Evolutionary conservation across 2,329 filamentous ascomycete species (phyloP).

Genomic region (Calonectria pauciramosa): DNA sequence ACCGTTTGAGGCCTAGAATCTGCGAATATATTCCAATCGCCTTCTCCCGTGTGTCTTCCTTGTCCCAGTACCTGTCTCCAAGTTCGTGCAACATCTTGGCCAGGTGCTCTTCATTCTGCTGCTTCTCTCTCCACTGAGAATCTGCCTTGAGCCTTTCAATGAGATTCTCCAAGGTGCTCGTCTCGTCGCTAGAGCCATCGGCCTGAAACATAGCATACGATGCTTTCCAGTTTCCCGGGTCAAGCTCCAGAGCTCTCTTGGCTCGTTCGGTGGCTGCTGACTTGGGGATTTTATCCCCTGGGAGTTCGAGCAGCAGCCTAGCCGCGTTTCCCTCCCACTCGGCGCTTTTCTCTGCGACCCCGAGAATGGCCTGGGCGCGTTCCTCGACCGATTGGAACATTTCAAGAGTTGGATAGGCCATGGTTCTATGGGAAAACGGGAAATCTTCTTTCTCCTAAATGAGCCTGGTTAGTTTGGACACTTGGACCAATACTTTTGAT

Average conservation of each 20-base stretch:
- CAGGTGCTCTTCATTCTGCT: not conserved
- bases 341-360: constrained; percentile 3
- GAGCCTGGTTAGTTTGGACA: not conserved
- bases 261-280: not conserved
- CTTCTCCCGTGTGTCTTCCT: not conserved
- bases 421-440: not conserved
- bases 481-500: not conserved
- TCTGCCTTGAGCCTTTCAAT: constrained; percentile 12
- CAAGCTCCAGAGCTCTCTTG: constrained; percentile 19
- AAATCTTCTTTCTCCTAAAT: not conserved
- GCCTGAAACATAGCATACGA: constrained; percentile 5
- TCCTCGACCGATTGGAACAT: constrained; percentile 14
- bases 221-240: constrained; percentile 10
- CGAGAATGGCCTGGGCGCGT: constrained; percentile 3
- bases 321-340: constrained; percentile 20
- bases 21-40: constrained; percentile 11
- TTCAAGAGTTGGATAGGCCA: not conserved
- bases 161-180: not conserved
- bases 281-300: not conserved
- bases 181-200: not conserved
- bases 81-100: constrained; percentile 12
- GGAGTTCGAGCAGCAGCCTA: not conserved
- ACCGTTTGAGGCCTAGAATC: not conserved
- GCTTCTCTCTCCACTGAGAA: not conserved
- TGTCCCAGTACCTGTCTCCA: constrained; percentile 11